Percentiles rank a stretch among this genome's conserved stretches.
phyloP scores from a whole-genome alignment of 306 rosid genomes.

The Fagus sylvatica region DNA sequence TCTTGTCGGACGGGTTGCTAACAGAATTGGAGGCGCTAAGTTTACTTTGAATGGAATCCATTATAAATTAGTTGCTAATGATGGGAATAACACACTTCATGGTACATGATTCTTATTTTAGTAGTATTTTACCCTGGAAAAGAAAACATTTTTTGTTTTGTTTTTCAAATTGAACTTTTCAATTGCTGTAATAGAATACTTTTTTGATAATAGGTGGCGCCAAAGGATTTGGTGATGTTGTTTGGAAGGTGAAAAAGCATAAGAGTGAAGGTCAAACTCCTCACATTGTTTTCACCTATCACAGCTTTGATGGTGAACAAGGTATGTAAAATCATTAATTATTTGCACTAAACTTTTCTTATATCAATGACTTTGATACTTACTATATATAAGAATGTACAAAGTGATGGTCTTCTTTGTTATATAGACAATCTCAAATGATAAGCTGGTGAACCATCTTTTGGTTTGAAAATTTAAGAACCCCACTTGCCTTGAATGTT shows the following conservation, averaged over 20 bases:
- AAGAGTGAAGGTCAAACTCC: conserved; percentile 50
- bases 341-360: not conserved
- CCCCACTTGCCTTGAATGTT: conserved; percentile 1
- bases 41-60: conserved; percentile 60
- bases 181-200: not conserved
- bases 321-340: conserved; percentile 37
- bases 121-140: not conserved
- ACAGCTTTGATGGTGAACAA: conserved; percentile 78
- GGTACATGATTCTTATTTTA: conserved; percentile 40
- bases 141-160: not conserved
- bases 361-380: not conserved
- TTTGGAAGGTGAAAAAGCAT: conserved; percentile 65
- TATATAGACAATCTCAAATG: not conserved
- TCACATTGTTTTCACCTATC: conserved; percentile 59
- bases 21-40: conserved; percentile 80
- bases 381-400: not conserved
- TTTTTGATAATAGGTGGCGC: conserved; percentile 53
- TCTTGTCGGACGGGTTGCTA: conserved; percentile 80
- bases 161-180: not conserved
- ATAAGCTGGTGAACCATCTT: not conserved
- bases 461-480: not conserved
- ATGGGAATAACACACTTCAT: conserved; percentile 73
- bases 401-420: not conserved
- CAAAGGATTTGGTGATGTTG: conserved; percentile 76
- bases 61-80: conserved; percentile 70